Conservation (phyloP, 768 basidiomycete genomes). For the Calvatia gigantea region DNA sequence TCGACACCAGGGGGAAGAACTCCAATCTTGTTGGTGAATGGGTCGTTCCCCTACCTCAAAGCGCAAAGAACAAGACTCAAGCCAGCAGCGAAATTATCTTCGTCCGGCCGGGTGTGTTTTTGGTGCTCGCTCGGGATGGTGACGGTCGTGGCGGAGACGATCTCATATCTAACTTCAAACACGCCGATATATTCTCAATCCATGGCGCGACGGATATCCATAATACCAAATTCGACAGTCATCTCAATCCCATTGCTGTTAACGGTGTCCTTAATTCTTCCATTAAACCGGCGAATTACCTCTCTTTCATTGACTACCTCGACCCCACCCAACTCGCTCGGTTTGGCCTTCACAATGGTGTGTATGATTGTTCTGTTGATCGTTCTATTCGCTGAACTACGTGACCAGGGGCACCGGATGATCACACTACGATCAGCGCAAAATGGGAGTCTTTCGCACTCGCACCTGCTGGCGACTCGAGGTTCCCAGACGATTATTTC, state of each 20-base stretch:
- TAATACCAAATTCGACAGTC: slow-evolving; percentile 50
- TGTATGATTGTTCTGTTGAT: slow-evolving; percentile 7
- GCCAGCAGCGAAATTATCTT: slow-evolving; percentile 58
- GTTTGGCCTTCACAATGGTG: slow-evolving; percentile 65
- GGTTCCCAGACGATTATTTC: slow-evolving; percentile 63
- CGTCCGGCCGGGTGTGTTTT: slow-evolving; percentile 48
- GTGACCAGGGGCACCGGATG: slow-evolving; percentile 41
- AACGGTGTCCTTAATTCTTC: slow-evolving; percentile 41
- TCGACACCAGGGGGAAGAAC: slow-evolving; percentile 36
- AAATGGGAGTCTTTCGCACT: slow-evolving; percentile 71
- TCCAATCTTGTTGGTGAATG: slow-evolving; percentile 52
- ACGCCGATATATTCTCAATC: slow-evolving; percentile 59
- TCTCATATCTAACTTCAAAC: slow-evolving; percentile 52
- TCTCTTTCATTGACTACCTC: slow-evolving; percentile 52
- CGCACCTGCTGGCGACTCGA: slow-evolving; percentile 46
- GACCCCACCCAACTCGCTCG: slow-evolving; percentile 51
- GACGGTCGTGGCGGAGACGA: slow-evolving; percentile 55
- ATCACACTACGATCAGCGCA: slow-evolving; percentile 51
- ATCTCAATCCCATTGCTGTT: slow-evolving; percentile 46
- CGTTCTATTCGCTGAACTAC: not conserved
- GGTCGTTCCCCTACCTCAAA: slow-evolving; percentile 55
- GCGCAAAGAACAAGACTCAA: slow-evolving; percentile 45
- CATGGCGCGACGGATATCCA: slow-evolving; percentile 58
- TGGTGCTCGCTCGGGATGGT: slow-evolving; percentile 57
- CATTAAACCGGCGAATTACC: slow-evolving; percentile 52